Percentiles rank a stretch among this genome's conserved stretches.
Conservation (phyloP, 371 early-diverging fungal species). For the Mucor mucedo region DNA sequence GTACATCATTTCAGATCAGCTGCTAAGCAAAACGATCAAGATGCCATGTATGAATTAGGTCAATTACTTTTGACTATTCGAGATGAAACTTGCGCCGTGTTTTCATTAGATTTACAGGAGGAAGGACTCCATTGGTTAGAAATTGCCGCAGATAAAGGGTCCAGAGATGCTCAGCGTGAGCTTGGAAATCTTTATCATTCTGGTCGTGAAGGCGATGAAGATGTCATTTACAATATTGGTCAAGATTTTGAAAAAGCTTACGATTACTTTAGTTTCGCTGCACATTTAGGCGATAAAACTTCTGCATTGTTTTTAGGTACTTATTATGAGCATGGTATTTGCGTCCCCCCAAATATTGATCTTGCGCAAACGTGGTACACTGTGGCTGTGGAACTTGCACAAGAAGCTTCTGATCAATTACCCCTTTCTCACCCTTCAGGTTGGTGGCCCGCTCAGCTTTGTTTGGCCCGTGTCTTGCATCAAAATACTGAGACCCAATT, state of each 20-base stretch:
- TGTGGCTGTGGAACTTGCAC: slow-evolving; percentile 29
- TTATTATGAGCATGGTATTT: slow-evolving; percentile 46
- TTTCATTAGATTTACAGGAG: slow-evolving; percentile 8
- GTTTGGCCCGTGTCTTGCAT: slow-evolving; percentile 42
- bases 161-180: slow-evolving; percentile 33
- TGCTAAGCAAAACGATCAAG: slow-evolving; percentile 34
- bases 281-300: slow-evolving; percentile 39
- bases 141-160: slow-evolving; percentile 38
- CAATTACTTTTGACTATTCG: slow-evolving; percentile 22
- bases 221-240: slow-evolving; percentile 12
- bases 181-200: slow-evolving; percentile 42
- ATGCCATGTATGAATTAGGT: slow-evolving; percentile 48
- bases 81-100: slow-evolving; percentile 7
- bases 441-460: slow-evolving; percentile 48
- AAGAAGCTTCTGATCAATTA: neutral
- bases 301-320: slow-evolving; percentile 43
- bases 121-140: slow-evolving; percentile 38
- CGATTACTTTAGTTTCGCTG: slow-evolving; percentile 40
- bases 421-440: slow-evolving; percentile 19
- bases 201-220: slow-evolving; percentile 17
- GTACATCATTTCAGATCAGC: slow-evolving; percentile 35
- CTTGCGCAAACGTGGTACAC: slow-evolving; percentile 38
- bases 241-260: slow-evolving; percentile 40
- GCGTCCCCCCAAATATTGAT: slow-evolving; percentile 24
- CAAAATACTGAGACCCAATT: slow-evolving; percentile 23